These are phyloP conservation scores for Santalum album DNA, from an alignment of 164 flowering plant genomes.

Conservation along the genomic window DNA sequence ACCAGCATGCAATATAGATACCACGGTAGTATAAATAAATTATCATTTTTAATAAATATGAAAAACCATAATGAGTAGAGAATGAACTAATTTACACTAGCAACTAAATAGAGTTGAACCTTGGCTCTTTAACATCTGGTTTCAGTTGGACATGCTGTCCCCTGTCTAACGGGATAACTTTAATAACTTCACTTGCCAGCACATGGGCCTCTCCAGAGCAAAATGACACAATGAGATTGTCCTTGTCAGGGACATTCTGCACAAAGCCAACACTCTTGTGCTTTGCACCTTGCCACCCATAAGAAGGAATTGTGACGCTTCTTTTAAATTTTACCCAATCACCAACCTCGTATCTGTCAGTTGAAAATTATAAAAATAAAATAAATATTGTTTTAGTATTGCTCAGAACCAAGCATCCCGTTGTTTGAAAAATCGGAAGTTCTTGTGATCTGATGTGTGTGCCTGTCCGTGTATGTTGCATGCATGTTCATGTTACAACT, in stretches of 20 bases:
- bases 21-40: too few species aligned
- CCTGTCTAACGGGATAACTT: conserved; percentile 90
- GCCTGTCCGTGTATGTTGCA: not conserved
- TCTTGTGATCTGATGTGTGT: not conserved
- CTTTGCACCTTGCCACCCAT: conserved; percentile 98
- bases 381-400: not conserved
- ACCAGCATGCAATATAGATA: too few species aligned
- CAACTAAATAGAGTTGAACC: conserved; percentile 33
- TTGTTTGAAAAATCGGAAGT: not conserved
- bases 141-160: conserved; percentile 95
- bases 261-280: conserved; percentile 95
- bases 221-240: conserved; percentile 73
- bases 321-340: conserved; percentile 96
- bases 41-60: too few species aligned
- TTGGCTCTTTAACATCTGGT: conserved; percentile 81
- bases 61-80: too few species aligned
- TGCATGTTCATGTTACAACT: conserved; percentile 15
- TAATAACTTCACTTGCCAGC: conserved; percentile 67
- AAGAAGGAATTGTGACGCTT: conserved; percentile 56
- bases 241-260: conserved; percentile 63
- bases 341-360: conserved; percentile 68
- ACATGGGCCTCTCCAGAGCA: conserved; percentile 93
- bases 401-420: too few species aligned
- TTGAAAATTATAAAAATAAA: conserved; percentile 6
- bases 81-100: not conserved